Base-by-base conservation (phyloP, 768 basidiomycete genomes). In the Boletus tylopilopsis region DNA sequence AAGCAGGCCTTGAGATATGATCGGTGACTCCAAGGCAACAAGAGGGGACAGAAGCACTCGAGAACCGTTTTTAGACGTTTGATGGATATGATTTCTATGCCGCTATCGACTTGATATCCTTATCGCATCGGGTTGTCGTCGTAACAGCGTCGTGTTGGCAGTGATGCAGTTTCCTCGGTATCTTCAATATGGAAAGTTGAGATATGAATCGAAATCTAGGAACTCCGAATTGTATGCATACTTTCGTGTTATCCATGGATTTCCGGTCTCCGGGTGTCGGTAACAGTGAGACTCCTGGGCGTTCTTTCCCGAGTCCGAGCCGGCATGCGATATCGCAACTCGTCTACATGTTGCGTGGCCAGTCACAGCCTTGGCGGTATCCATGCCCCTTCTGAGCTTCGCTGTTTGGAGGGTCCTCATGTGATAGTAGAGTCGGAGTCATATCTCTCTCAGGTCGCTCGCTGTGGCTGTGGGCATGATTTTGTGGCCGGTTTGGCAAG, bases 1-100 rank as follows among this genome's bases (percentile, higher is more conserved):
- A 41, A 47, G 55, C 60, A 32, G 51, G 52, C 21, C 49, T 54
- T 51, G 48, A 33, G 48, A 34, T 40, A 33, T 42, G 41, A 37
- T 47, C 42, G 16, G 36, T 36, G 30, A 44, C 29, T 46, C 10
- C 5, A 21, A 25, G 19, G 6, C 15, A 22, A 23, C 37, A 39
- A 29, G n/a, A 27, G 33, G 32, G 11, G 33, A n/a, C 36, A 18
- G 44, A 18, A 4, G n/a, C 6, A 9, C 7, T 38, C 10, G 46
- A 48, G 33, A n/a, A n/a, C 4, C 13, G 21, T 57, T 46, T 27
- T 41, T 43, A 38, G 19, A 45, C 16, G 40, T 11, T 27, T 29
- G 36, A 24, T 21, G 33, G 33, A 7, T 9, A 30, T 30, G 29
- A 30, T 30, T 30, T 30, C 29, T 36, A 36, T 36, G 6, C 37